Evolutionary conservation across 23 red algal genomes (phyloP), one percentile per base, ranked within the genome.

Genomic region (Agarophyton chilense): DNA sequence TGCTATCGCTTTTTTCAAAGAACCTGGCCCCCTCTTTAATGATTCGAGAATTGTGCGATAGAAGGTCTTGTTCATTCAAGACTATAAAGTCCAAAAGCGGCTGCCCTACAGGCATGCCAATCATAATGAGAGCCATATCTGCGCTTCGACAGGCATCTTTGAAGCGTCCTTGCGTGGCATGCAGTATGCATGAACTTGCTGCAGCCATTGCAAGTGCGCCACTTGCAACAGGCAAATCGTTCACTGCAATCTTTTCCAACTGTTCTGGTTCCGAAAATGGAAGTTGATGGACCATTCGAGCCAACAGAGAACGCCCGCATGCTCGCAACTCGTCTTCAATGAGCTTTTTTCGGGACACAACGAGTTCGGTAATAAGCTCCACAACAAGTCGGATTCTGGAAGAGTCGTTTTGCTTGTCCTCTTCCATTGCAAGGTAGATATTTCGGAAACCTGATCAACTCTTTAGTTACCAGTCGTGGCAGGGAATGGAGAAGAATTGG

Each of bases 171-270:
- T 62, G 14, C 2, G 28, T 63, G 10, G 79, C 79, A 56, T 65
- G 28, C 24, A 47, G 35, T 16, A 65, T 24, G 24, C 49, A 61
- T 1, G 79, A 44, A 32, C 55, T 47, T 38, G 79, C 79, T 1
- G 79, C 55, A 47, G 79, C 79, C 39, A 83, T 42, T 9, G 79
- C 79, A 61, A 83, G 79, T 38, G 79, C 79, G 55, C 21, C 22
- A n/a, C 25, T 49, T 10, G 55, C 55, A 25, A 40, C 47, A 9
- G 79, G 79, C 79, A 83, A 44, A 56, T 83, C 79, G 2, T 83
- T 66, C 49, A 47, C 9, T 36, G 79, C 52, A 47, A 52, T 32
- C 61, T 35, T 45, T 47, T 65, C 39, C 40, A 83, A 21, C 38
- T 83, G 49, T 56, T 83, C 56, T 7, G 49, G 26, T n/a, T 61